Percentiles rank a stretch among this genome's conserved stretches.
phyloP scores from a whole-genome alignment of 139 green algal genomes.

The Spirogloea muscicola region DNA sequence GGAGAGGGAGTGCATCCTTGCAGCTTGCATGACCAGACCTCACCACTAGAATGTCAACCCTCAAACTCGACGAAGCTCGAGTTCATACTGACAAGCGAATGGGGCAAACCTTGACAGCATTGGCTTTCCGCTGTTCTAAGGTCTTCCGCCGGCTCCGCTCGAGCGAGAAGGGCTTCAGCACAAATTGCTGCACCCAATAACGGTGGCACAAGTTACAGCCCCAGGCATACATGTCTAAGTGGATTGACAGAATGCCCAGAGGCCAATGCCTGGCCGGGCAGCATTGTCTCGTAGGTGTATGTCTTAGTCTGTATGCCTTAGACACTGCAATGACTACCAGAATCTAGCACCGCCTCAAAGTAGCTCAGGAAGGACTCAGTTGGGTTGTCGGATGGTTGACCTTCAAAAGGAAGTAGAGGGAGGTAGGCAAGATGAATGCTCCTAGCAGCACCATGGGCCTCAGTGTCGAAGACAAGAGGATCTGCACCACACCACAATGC shows the following conservation, averaged over 20 bases:
- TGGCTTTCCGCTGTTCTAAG: background rate
- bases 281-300: too few species aligned
- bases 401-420: conserved; percentile 1
- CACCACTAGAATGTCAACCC: background rate
- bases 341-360: too few species aligned
- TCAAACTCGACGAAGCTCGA: background rate
- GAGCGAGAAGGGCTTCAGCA: conserved; percentile 6
- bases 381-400: background rate
- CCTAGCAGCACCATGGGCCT: background rate
- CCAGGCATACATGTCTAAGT: too few species aligned
- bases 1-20: too few species aligned
- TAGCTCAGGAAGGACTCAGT: too few species aligned
- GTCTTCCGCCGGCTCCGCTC: background rate
- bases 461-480: conserved; percentile 7
- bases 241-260: too few species aligned
- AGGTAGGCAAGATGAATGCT: background rate
- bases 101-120: conserved; percentile 8
- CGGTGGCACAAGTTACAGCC: too few species aligned
- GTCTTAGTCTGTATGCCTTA: too few species aligned
- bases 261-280: background rate
- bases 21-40: background rate
- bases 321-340: too few species aligned
- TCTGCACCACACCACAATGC: too few species aligned
- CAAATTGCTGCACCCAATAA: background rate
- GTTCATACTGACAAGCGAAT: background rate